Base-by-base conservation (phyloP, 2,329 filamentous ascomycete species). In the Rhynchosporium agropyri region DNA sequence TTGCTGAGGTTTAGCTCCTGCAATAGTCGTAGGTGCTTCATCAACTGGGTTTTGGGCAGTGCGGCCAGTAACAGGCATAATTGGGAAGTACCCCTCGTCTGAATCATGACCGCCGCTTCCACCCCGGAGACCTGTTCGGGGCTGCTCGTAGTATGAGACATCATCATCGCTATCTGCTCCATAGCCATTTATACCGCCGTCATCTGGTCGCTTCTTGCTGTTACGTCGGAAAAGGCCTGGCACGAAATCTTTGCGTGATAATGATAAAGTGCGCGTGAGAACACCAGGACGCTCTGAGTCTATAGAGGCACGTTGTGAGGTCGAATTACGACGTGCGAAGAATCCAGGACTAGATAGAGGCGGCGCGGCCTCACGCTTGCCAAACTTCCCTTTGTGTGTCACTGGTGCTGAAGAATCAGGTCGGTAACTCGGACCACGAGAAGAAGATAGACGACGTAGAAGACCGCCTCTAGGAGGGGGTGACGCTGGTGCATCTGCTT, bases 261-360 rank as follows among this genome's bases (percentile, higher is more conserved):
- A 78, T 2, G 87, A 90, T 61, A 89, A 76, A 0, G 85, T 87
- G 33, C 88, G 80, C 56, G 80, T 80, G 15, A 87, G 75, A 56
- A 77, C 74, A 31, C 69, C 65, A 9, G 75, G 73, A 12, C 77
- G 76, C 20, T 77, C 73, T 0, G 75, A 76, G 13, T 79, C 76
- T 0, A 72, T 74, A 0, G 76, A 77, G 26, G 70, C 73, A 28
- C 78, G 78, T 33, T 76, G 68, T 15, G 69, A 68, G n/a, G 56
- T 58, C 12, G 79, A 80, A 43, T 83, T 73, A 13, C 79, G 79
- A n/a, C 81, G 78, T 65, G 82, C 75, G 45, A 74, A 72, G 54
- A 74, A 73, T 7, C 69, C 65, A 28, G 62, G 53, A 43, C 57
- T 66, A 2, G 66, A 68, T 4, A 65, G 29, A 28, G 68, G 68